Evolutionary conservation across 306 rosid genomes (phyloP), one percentile per base, ranked within the genome.

Genomic region (Styphnolobium japonicum): DNA sequence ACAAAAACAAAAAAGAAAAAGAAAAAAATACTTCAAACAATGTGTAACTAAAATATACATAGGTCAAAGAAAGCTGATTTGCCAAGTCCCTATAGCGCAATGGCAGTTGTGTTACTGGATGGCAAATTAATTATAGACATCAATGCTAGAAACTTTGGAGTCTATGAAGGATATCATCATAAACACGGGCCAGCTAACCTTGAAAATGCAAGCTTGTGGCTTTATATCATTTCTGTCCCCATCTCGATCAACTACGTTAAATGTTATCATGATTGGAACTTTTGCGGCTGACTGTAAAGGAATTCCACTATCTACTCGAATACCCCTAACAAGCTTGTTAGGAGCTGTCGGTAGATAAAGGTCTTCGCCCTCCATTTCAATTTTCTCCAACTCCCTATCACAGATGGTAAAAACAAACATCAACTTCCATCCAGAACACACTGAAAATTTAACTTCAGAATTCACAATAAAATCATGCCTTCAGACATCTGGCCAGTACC

Each of bases 271-370:
- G 60, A 95, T 95, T 63, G 99, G 99, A 76, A 95, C 99, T 84
- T 95, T 95, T 62, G 99, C 98, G 8, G 99, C 99, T 53, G 99
- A 95, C 78, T 95, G 98, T 67, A 95, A 87, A 80, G 99, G 98
- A 78, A 95, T 91, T 53, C 98, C 99, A 87, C 99, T 95, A 61
- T 95, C 98, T 27, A 90, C 93, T 84, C 49, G 95, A 85, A 95
- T 95, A 23, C 98, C 97, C 82, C 77, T 77, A 60, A 95, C 97
- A 80, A 95, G 93, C 89, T 92, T 92, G 91, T 27, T 87, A 34
- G 98, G 81, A 46, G 97, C 99, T 71, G 97, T 95, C 23, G 99
- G 99, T 71, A 92, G 86, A 89, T 95, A 95, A 58, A 92, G 97
- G 74, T 91, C 99, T 14, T 90, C 98, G 19, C 99, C 98, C 3